phyloP scores from a whole-genome alignment of 495 filamentous ascomycete species.

The Aspergillus coremiiformis region DNA sequence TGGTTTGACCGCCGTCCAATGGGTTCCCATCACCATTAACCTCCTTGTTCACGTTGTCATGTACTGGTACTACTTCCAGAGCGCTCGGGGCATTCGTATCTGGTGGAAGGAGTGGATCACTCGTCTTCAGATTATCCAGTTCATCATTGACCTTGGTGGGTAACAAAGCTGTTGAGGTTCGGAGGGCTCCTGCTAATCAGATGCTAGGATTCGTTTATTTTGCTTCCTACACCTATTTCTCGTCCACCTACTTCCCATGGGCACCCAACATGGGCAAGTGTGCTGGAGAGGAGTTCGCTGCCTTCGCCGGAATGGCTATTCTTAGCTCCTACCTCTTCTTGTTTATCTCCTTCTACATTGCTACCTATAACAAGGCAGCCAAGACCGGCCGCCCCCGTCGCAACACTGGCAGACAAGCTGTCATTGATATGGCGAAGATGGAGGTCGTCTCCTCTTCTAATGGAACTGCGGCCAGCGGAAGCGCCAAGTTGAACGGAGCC shows the following conservation, averaged over 20 bases:
- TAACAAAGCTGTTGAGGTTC: not conserved
- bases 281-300: conserved; percentile 95
- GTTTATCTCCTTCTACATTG: conserved; percentile 98
- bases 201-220: conserved; percentile 79
- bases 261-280: conserved; percentile 78
- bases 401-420: conserved; percentile 45
- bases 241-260: conserved; percentile 81
- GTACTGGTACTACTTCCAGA: conserved; percentile 62
- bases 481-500: conserved; percentile 28
- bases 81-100: conserved; percentile 50
- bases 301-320: conserved; percentile 86
- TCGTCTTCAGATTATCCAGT: conserved; percentile 50
- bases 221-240: conserved; percentile 92
- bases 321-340: conserved; percentile 90
- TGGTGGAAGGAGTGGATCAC: conserved; percentile 59
- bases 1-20: conserved; percentile 59
- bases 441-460: conserved; percentile 35
- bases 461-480: conserved; percentile 16
- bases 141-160: conserved; percentile 52
- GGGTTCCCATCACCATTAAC: conserved; percentile 63
- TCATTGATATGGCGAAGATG: conserved; percentile 49
- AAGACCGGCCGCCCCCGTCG: conserved; percentile 50
- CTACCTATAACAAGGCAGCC: conserved; percentile 86
- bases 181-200: conserved; percentile 7
- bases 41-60: conserved; percentile 64